Evolutionary conservation across 2,329 filamentous ascomycete species (phyloP).

Genomic region (Neofusicoccum parvum): DNA sequence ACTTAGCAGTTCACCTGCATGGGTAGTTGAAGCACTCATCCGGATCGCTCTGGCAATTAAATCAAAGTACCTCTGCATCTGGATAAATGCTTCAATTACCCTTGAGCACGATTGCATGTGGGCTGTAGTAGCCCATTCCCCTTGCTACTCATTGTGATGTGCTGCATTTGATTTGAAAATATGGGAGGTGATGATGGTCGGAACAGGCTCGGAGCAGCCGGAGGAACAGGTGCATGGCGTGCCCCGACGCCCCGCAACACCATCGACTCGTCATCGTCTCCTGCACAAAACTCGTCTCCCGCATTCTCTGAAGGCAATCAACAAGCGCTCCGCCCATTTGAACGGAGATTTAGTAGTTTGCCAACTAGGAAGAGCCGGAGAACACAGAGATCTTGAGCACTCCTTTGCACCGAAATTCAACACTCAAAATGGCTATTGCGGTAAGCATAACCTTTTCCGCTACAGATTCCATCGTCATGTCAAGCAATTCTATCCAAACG

Average conservation of each 20-base stretch:
- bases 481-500: too few relatives aligned
- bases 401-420: too few relatives aligned
- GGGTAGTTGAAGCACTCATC: too few relatives aligned
- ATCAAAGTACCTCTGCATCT: too few relatives aligned
- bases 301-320: background rate
- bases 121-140: too few relatives aligned
- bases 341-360: too few relatives aligned
- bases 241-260: background rate
- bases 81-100: too few relatives aligned
- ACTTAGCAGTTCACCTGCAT: too few relatives aligned
- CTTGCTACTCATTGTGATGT: too few relatives aligned
- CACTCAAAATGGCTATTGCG: slow-evolving; percentile 6
- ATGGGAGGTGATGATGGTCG: background rate
- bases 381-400: background rate
- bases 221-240: background rate
- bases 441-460: background rate
- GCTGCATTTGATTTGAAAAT: background rate
- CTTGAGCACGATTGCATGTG: too few relatives aligned
- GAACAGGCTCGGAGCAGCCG: background rate
- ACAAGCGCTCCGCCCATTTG: background rate
- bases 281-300: background rate
- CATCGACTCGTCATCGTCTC: background rate
- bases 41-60: too few relatives aligned
- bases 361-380: background rate
- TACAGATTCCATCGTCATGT: too few relatives aligned